Evolutionary conservation across 108 stramenopile species (phyloP), one percentile per base, ranked within the genome.

Genomic region (Craspedostauros australis): DNA sequence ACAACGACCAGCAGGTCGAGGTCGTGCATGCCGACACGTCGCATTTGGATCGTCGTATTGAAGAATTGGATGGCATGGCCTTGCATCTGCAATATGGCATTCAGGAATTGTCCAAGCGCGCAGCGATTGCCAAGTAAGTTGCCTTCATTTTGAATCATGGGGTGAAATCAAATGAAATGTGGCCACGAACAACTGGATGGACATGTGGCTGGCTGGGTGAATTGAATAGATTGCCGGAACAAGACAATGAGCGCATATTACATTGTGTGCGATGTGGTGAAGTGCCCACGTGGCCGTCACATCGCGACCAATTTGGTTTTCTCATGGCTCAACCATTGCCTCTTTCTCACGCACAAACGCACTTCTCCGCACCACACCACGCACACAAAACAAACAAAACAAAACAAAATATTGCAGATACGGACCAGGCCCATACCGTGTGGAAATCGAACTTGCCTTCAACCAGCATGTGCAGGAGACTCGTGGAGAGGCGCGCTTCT

Each of bases 371-470:
- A n/a, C n/a, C n/a, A n/a, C n/a, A n/a, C n/a, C n/a, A n/a, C n/a
- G n/a, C n/a, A n/a, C n/a, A n/a, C n/a, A n/a, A n/a, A n/a, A n/a
- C n/a, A n/a, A n/a, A n/a, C n/a, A n/a, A n/a, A n/a, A n/a, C n/a
- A n/a, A n/a, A n/a, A n/a, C n/a, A n/a, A n/a, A n/a, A n/a, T n/a
- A n/a, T n/a, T n/a, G n/a, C 53, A 86, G 82, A 50, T 90, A 75
- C 54, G 91, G 91, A 33, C 70, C 62, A 11, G 86, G 84, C 33
- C 91, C 91, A 2, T 72, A 88, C 49, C 39, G 36, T 11, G 86
- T 92, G 2, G 67, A 78, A 58, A 75, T 92, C 7, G 39, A 68
- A 51, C 40, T 92, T 0, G 79, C 69, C 29, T 76, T 82, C 40
- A 62, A 59, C 34, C 58, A 48, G n/a, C 32, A 63, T 16, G 46